Conservation (phyloP, 2,329 filamentous ascomycete genomes). For the Falciphora oryzae region DNA sequence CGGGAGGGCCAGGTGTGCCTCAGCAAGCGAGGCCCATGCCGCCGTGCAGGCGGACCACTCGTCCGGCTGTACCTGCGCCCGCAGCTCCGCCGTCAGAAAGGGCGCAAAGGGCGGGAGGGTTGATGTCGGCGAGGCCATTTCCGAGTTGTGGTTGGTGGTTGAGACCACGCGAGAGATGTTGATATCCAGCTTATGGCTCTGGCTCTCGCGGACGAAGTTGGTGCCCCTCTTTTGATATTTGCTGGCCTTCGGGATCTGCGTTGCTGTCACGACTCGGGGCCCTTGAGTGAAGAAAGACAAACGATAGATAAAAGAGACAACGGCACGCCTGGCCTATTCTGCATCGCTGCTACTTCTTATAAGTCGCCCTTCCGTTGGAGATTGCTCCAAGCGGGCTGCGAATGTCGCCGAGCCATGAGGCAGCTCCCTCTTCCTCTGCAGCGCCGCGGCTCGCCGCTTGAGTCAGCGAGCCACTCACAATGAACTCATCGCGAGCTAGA, state of each 20-base stretch:
- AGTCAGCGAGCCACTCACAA: constrained; percentile 3
- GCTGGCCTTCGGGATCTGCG: too few relatives aligned
- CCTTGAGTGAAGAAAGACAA: background rate
- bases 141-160: background rate
- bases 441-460: background rate
- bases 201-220: background rate
- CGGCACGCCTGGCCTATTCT: background rate
- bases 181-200: background rate
- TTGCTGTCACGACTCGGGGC: background rate
- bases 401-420: too few relatives aligned
- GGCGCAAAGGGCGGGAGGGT: constrained; percentile 67
- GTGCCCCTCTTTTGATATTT: background rate
- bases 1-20: constrained; percentile 56
- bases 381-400: background rate
- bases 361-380: background rate
- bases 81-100: constrained; percentile 66
- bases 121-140: constrained; percentile 5
- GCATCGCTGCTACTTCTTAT: background rate
- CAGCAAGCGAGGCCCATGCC: constrained; percentile 66
- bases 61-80: constrained; percentile 55
- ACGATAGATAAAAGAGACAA: background rate
- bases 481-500: background rate
- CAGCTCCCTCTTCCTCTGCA: too few relatives aligned
- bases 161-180: background rate
- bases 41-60: constrained; percentile 77